Evolutionary conservation across 176 grass and related monocot species (phyloP).

Genomic region (Phoenix dactylifera): DNA sequence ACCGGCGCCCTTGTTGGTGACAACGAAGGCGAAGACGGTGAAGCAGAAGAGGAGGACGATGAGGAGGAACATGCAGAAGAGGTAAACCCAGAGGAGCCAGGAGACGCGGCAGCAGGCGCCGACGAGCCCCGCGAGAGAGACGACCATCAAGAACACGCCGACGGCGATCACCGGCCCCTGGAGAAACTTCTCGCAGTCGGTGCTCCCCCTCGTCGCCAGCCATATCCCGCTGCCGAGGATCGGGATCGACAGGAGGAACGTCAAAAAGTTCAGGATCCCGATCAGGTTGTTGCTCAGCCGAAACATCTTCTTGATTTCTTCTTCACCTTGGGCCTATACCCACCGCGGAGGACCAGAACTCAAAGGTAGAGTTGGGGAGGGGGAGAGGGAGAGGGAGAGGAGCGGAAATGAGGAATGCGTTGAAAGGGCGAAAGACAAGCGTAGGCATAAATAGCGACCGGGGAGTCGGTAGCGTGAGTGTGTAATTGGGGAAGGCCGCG

Average conservation of each 20-base stretch:
- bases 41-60: conserved; percentile 6
- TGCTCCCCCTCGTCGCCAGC: background rate
- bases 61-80: conserved; percentile 4
- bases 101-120: conserved; percentile 4
- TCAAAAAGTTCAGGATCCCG: conserved; percentile 64
- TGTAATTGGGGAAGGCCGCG: no score
- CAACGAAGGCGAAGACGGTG: conserved; percentile 6
- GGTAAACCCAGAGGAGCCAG: conserved; percentile 2
- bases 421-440: no score
- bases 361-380: background rate
- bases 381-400: no score
- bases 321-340: no score
- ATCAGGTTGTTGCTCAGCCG: conserved; percentile 80
- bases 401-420: no score
- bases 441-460: no score
- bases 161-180: conserved; percentile 1
- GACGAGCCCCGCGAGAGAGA: background rate
- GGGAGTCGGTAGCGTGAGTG: no score
- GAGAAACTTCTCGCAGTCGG: conserved; percentile 10
- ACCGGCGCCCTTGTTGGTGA: conserved; percentile 5
- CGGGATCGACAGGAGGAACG: conserved; percentile 74
- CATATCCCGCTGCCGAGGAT: conserved; percentile 28
- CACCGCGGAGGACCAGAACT: background rate
- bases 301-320: conserved; percentile 35
- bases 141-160: conserved; percentile 6